Conservation (phyloP, 768 basidiomycete species). For the Steccherinum ochraceum region DNA sequence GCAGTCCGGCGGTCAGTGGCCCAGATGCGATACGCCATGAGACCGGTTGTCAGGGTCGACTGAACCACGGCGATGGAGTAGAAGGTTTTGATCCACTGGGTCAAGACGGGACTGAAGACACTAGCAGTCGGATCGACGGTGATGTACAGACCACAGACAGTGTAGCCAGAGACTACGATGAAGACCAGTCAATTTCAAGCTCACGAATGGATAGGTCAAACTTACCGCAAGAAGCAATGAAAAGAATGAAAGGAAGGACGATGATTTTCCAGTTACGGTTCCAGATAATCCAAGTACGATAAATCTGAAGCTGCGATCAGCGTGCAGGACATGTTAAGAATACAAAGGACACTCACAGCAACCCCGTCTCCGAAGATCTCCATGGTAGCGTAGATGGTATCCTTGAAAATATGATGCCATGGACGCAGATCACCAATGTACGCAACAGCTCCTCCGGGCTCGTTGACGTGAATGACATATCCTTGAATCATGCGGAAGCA, state of each 20-base stretch:
- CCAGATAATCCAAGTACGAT: slow-evolving; percentile 13
- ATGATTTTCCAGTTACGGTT: slow-evolving; percentile 10
- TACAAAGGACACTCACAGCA: slow-evolving; percentile 10
- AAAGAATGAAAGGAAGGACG: slow-evolving; percentile 4
- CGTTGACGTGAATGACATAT: slow-evolving; percentile 10
- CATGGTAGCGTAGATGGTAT: slow-evolving; percentile 13
- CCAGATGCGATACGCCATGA: slow-evolving; percentile 14
- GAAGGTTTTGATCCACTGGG: slow-evolving; percentile 12
- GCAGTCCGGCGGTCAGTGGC: slow-evolving; percentile 7
- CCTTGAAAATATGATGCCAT: slow-evolving; percentile 15
- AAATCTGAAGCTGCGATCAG: no score
- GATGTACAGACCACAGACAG: slow-evolving; percentile 11
- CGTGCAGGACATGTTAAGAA: no score
- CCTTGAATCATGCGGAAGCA: slow-evolving; percentile 12
- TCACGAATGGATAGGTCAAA: no score
- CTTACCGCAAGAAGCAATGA: slow-evolving; percentile 8
- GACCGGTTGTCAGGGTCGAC: slow-evolving; percentile 10
- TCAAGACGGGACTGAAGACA: slow-evolving; percentile 12
- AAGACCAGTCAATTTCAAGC: background rate
- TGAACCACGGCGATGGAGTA: slow-evolving; percentile 14
- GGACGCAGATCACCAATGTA: slow-evolving; percentile 9
- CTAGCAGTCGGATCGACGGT: slow-evolving; percentile 7
- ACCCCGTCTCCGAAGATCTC: slow-evolving; percentile 13
- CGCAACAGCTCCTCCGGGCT: slow-evolving; percentile 12
- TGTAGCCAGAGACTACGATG: slow-evolving; percentile 11